These are phyloP conservation scores for Neofusicoccum kwambonambiense DNA, from an alignment of 2,329 filamentous ascomycete genomes.

Conservation along the genomic window DNA sequence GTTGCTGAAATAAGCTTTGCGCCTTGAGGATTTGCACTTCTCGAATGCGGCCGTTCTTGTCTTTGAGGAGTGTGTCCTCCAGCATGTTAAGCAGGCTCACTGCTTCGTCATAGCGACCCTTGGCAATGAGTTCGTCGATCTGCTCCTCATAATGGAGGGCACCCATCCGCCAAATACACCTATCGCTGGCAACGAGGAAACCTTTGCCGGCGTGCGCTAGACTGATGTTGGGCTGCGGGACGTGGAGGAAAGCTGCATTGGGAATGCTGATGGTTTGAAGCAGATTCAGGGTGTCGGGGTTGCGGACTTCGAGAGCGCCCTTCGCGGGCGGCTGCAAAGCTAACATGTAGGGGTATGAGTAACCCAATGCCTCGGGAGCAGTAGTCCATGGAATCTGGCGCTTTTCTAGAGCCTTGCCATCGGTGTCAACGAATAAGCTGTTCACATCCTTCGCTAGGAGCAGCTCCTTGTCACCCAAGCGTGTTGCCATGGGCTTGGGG, in stretches of 20 bases:
- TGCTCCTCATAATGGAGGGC: conserved; percentile 89
- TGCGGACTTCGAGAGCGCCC: conserved; percentile 83
- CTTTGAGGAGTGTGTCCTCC: conserved; percentile 82
- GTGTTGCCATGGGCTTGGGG: conserved; percentile 83
- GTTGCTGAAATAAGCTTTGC: conserved; percentile 75
- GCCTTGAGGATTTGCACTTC: conserved; percentile 92
- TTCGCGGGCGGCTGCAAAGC: conserved; percentile 81
- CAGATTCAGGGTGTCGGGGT: conserved; percentile 86
- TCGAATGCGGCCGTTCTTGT: conserved; percentile 77
- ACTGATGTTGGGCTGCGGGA: conserved; percentile 88
- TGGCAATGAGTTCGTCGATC: conserved; percentile 74
- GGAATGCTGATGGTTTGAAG: conserved; percentile 82
- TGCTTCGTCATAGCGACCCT: conserved; percentile 79
- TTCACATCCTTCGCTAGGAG: conserved; percentile 97
- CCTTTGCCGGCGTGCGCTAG: conserved; percentile 95
- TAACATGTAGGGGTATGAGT: conserved; percentile 94
- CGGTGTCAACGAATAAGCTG: conserved; percentile 82
- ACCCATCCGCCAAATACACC: conserved; percentile 94
- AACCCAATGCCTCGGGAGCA: conserved; percentile 87
- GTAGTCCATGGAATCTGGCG: conserved; percentile 88
- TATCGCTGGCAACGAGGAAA: conserved; percentile 88
- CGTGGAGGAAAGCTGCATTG: conserved; percentile 80
- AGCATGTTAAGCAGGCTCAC: conserved; percentile 86
- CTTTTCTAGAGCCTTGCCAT: conserved; percentile 78
- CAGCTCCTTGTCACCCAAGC: conserved; percentile 78